phyloP scores from a whole-genome alignment of 78 protist species.

The Guillardia theta region DNA sequence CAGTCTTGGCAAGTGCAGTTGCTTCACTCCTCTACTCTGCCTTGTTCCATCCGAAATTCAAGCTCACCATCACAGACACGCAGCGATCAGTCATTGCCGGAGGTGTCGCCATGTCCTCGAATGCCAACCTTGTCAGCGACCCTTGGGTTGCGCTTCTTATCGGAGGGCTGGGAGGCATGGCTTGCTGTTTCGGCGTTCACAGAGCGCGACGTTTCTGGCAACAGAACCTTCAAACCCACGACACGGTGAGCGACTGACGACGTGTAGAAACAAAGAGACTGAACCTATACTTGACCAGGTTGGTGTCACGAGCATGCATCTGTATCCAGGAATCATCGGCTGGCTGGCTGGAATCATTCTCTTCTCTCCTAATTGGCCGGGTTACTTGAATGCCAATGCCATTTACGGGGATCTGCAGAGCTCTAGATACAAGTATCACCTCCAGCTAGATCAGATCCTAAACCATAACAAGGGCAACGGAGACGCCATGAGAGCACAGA shows the following conservation, averaged over 20 bases:
- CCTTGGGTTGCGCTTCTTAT: background rate
- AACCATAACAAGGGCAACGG: background rate
- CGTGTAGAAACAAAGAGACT: background rate
- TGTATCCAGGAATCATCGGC: background rate
- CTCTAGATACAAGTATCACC: background rate
- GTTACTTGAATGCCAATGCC: no score
- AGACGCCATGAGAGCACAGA: background rate
- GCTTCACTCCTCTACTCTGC: background rate
- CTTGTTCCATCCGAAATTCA: background rate
- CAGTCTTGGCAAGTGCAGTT: background rate
- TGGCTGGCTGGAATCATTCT: background rate
- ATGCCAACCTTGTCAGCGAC: background rate
- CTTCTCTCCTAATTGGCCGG: no score
- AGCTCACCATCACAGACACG: background rate
- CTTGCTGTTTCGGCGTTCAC: slow-evolving; percentile 7
- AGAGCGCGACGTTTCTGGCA: background rate
- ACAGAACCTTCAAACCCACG: background rate
- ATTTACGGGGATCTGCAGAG: no score
- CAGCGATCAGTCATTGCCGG: slow-evolving; percentile 5
- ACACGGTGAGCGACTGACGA: background rate
- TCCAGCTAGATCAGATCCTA: background rate
- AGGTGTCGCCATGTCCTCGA: slow-evolving; percentile 23
- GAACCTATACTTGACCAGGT: background rate
- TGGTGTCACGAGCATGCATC: background rate
- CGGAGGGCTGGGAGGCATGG: background rate